Conservation (phyloP, 2,329 filamentous ascomycete species). For the Fusarium verrucosum region DNA sequence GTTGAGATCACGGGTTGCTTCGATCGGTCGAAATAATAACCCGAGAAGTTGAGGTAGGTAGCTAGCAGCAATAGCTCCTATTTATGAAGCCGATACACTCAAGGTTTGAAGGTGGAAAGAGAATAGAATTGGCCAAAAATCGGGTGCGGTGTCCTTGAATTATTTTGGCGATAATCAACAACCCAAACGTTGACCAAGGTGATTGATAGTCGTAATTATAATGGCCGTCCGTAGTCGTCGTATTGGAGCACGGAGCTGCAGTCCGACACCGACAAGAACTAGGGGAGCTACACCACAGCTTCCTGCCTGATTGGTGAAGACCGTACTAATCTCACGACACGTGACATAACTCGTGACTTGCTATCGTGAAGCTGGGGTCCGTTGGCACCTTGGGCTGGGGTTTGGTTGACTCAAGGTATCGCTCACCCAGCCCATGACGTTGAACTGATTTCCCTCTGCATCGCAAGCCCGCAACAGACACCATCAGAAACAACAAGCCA, state of each 20-base stretch:
- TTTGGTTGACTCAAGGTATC: slow-evolving; percentile 29
- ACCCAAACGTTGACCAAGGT: slow-evolving; percentile 7
- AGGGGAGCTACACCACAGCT: slow-evolving; percentile 24
- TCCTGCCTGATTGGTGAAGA: slow-evolving; percentile 33
- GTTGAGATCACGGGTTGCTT: slow-evolving; percentile 32
- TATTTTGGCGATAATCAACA: neutral
- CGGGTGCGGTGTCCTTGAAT: neutral
- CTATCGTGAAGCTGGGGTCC: slow-evolving; percentile 18
- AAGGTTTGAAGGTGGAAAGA: neutral
- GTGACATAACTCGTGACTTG: slow-evolving; percentile 22
- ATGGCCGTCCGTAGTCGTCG: slow-evolving; percentile 30
- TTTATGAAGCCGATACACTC: neutral
- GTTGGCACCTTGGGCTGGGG: slow-evolving; percentile 10
- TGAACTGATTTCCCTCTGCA: slow-evolving; percentile 28
- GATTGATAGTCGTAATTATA: slow-evolving; percentile 19
- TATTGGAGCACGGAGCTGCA: slow-evolving; percentile 34
- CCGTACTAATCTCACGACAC: neutral
- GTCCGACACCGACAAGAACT: slow-evolving; percentile 25
- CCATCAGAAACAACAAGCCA: slow-evolving; percentile 13
- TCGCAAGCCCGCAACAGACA: slow-evolving; percentile 34
- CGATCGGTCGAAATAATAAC: slow-evolving; percentile 1
- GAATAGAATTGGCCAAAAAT: neutral
- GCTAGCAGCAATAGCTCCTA: neutral
- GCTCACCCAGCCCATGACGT: slow-evolving; percentile 37
- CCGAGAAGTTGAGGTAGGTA: neutral